Conservation (phyloP, 2,329 filamentous ascomycete species). For the Colletotrichum abscissum region DNA sequence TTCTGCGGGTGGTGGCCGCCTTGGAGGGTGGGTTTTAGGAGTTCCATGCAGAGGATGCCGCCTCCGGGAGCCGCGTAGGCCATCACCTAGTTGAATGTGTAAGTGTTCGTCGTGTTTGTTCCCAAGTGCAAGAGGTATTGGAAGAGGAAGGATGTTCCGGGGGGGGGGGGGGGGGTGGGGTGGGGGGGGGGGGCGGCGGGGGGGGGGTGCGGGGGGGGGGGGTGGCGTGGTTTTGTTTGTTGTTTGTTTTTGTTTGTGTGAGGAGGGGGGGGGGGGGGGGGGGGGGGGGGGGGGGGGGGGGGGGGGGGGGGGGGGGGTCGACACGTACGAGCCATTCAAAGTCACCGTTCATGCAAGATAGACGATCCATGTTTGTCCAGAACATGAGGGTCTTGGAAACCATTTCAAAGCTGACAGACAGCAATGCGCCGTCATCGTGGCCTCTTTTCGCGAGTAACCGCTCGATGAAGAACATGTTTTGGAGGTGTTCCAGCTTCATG, state of each 20-base stretch:
- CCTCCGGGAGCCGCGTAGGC: constrained; percentile 60
- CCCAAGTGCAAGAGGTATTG: no score
- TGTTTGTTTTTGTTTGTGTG: no score
- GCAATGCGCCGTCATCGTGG: constrained; percentile 49
- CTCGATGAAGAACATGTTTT: constrained; percentile 70
- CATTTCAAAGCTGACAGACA: constrained; percentile 59
- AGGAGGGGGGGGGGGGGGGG: no score
- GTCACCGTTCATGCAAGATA: constrained; percentile 52
- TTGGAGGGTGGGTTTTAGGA: constrained; percentile 51
- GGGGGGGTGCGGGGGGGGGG: no score
- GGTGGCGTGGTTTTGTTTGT: no score
- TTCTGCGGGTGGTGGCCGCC: constrained; percentile 45
- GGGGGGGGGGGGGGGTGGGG: no score
- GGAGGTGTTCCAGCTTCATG: constrained; percentile 60
- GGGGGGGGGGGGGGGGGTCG: no score
- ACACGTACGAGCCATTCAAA: constrained; percentile 61
- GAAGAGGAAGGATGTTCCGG: no score
- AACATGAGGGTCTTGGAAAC: constrained; percentile 57
- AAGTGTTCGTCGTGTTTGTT: neutral
- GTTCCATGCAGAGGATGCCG: constrained; percentile 63
- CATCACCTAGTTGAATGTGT: constrained; percentile 51
- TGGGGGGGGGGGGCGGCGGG: no score
- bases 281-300: no score
- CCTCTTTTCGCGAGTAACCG: constrained; percentile 62
- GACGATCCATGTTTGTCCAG: constrained; percentile 61